Evolutionary conservation across 2,329 filamentous ascomycete species (phyloP).

Genomic region (Sporothrix brasiliensis): DNA sequence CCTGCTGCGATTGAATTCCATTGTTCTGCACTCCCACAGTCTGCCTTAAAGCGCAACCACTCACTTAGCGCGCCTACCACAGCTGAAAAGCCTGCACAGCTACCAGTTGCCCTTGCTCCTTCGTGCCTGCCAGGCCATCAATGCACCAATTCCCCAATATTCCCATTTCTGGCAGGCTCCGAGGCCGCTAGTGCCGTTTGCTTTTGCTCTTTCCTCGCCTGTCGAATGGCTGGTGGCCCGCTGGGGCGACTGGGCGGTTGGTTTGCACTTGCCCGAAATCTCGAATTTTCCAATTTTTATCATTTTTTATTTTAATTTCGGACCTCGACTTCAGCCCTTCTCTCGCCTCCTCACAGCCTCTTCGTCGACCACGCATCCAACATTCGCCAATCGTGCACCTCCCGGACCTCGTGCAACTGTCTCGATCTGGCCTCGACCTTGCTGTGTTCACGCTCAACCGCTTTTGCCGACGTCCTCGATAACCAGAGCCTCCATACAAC

Average conservation of each 20-base stretch:
- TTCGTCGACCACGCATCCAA: slow-evolving; percentile 11
- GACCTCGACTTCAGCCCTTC: slow-evolving; percentile 21
- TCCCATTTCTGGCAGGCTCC: slow-evolving; percentile 8
- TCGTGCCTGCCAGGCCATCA: slow-evolving; percentile 6
- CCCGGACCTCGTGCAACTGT: not conserved
- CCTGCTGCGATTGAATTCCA: not conserved
- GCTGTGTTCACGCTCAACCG: not conserved
- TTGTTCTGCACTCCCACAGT: not conserved
- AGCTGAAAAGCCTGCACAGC: slow-evolving; percentile 22
- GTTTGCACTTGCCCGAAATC: slow-evolving; percentile 26
- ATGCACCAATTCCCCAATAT: not conserved
- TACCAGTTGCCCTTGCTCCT: not conserved
- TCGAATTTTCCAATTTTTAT: slow-evolving; percentile 27
- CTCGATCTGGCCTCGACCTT: not conserved
- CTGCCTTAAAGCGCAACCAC: slow-evolving; percentile 23
- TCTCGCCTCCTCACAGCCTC: not conserved
- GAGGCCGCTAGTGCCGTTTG: slow-evolving; percentile 18
- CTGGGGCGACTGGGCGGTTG: not conserved
- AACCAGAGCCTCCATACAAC: not conserved
- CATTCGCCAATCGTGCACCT: slow-evolving; percentile 12
- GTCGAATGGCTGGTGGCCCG: slow-evolving; percentile 21
- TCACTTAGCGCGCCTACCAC: slow-evolving; percentile 23
- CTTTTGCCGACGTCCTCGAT: not conserved
- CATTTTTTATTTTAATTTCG: slow-evolving; percentile 23
- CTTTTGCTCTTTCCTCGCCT: slow-evolving; percentile 7